Percentiles rank a stretch among this genome's conserved stretches.
Conservation (phyloP, 805 yeast species). For the Naumovozyma baii region DNA sequence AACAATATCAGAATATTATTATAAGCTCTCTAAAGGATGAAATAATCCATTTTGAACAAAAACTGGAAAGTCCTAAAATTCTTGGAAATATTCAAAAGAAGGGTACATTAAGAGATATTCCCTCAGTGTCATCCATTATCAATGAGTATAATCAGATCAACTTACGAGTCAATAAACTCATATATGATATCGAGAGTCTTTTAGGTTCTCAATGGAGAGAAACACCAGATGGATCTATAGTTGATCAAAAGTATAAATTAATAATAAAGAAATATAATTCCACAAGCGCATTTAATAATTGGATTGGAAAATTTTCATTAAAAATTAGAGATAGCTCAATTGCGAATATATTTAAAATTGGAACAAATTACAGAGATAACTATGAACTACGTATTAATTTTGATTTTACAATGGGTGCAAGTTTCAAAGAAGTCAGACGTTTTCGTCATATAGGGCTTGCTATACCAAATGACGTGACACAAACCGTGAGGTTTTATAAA, state of each 20-base stretch:
- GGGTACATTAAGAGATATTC: constrained; percentile 33
- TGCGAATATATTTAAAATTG: constrained; percentile 36
- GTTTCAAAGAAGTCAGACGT: constrained; percentile 47
- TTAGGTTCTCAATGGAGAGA: constrained; percentile 53
- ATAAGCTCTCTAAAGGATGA: constrained; percentile 41
- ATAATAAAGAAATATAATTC: constrained; percentile 41
- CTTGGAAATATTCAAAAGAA: constrained; percentile 29
- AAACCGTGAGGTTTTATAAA: constrained; percentile 41
- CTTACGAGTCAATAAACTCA: constrained; percentile 34
- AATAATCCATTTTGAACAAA: constrained; percentile 34
- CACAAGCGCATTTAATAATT: constrained; percentile 33
- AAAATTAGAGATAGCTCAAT: constrained; percentile 13
- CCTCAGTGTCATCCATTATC: constrained; percentile 38
- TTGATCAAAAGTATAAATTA: constrained; percentile 40
- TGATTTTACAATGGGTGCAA: constrained; percentile 33
- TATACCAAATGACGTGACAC: constrained; percentile 44
- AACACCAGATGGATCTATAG: constrained; percentile 57
- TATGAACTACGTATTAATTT: constrained; percentile 41
- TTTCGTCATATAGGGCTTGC: constrained; percentile 42
- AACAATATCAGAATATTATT: constrained; percentile 47
- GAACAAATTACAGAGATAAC: constrained; percentile 13
- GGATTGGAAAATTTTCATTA: constrained; percentile 35
- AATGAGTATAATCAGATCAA: constrained; percentile 47
- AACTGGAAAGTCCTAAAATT: constrained; percentile 30
- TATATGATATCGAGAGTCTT: constrained; percentile 38